These are phyloP conservation scores for Calocybe indica DNA, from an alignment of 768 basidiomycete genomes.

Conservation along the genomic window DNA sequence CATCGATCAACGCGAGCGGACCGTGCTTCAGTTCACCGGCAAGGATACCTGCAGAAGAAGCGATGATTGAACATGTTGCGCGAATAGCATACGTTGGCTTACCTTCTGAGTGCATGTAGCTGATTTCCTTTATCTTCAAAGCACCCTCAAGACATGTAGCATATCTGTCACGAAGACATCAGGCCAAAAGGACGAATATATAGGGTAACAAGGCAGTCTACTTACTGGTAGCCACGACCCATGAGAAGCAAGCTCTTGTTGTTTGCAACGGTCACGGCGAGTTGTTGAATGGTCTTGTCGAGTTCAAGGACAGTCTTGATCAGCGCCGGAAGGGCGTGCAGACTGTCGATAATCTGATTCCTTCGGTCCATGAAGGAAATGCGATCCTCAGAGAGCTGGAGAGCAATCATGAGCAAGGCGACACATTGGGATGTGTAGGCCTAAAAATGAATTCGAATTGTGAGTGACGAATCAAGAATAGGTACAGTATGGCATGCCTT, in stretches of 20 bases:
- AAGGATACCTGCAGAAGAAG: conserved; percentile 62
- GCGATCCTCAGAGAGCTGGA: conserved; percentile 95
- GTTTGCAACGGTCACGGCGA: conserved; percentile 74
- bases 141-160: conserved; percentile 98
- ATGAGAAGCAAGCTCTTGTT: conserved; percentile 91
- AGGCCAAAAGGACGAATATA: not conserved
- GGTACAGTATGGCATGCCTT: conserved; percentile 48
- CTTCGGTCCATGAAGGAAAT: conserved; percentile 89
- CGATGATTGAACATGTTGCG: conserved; percentile 2
- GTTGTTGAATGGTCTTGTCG: conserved; percentile 71
- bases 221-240: conserved; percentile 96
- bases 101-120: conserved; percentile 85
- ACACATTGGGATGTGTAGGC: conserved; percentile 99
- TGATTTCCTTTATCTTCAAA: conserved; percentile 99
- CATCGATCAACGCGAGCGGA: conserved; percentile 94
- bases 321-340: conserved; percentile 84
- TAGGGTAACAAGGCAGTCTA: conserved; percentile 10
- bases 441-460: conserved; percentile 25
- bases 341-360: conserved; percentile 87
- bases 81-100: conserved; percentile 9
- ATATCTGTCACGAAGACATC: conserved; percentile 37
- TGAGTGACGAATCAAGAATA: not conserved
- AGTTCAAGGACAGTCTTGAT: conserved; percentile 83
- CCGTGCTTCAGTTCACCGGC: conserved; percentile 99
- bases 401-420: conserved; percentile 96